phyloP scores from a whole-genome alignment of 495 filamentous ascomycete species.

The Baudoinia panamericana region DNA sequence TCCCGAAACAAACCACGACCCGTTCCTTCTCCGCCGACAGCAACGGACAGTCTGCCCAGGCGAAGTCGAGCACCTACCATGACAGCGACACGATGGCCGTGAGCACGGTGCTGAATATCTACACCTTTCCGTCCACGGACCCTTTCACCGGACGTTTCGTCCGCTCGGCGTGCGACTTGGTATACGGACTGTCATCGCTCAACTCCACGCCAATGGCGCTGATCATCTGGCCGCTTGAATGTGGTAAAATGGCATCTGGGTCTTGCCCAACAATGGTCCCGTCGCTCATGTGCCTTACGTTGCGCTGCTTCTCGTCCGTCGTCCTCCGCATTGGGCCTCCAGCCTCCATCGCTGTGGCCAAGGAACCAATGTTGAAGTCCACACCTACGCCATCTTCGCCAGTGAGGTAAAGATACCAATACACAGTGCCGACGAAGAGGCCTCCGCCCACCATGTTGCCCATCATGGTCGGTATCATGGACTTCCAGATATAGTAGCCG shows the following conservation, averaged over 20 bases:
- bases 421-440: conserved; percentile 9
- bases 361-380: conserved; percentile 1
- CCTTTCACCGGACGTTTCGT: neutral
- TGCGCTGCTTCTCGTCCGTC: neutral
- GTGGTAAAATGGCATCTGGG: neutral
- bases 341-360: neutral
- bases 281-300: too few species aligned
- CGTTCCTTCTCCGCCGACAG: too few species aligned
- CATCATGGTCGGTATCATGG: conserved; percentile 44
- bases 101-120: too few species aligned
- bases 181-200: neutral
- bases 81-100: too few species aligned
- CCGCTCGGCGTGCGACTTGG: neutral
- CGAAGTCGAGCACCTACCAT: too few species aligned
- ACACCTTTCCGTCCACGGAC: conserved; percentile 1
- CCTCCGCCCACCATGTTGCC: conserved; percentile 41
- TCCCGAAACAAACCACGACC: too few species aligned
- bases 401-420: conserved; percentile 13
- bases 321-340: neutral
- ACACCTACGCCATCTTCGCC: neutral
- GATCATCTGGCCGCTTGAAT: neutral
- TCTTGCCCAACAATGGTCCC: neutral
- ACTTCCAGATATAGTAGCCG: conserved; percentile 50
- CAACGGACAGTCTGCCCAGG: too few species aligned
- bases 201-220: neutral